Percentiles rank a stretch among this genome's conserved stretches.
phyloP scores from a whole-genome alignment of 23 red algal genomes.

The Gracilaria vermiculophylla region DNA sequence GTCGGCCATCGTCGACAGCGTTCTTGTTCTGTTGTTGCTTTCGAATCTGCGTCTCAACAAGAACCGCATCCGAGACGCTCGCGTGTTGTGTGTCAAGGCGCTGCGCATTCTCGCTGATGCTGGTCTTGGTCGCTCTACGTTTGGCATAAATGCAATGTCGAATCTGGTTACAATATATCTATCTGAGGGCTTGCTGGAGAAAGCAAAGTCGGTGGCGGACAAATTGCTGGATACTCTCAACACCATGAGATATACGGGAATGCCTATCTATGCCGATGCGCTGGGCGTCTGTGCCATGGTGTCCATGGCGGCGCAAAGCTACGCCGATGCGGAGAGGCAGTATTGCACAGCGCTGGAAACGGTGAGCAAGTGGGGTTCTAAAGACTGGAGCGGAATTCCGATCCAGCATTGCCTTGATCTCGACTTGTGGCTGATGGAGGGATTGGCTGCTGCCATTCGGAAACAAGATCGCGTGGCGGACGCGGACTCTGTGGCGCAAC shows the following conservation, averaged over 20 bases:
- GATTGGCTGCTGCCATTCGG: constrained; percentile 61
- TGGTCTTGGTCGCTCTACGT: constrained; percentile 71
- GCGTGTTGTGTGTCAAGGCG: constrained; percentile 46
- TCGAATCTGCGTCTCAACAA: constrained; percentile 45
- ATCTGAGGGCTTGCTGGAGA: constrained; percentile 41
- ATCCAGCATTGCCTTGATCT: constrained; percentile 91
- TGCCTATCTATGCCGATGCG: constrained; percentile 93
- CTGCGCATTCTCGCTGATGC: constrained; percentile 64
- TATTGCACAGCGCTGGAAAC: constrained; percentile 70
- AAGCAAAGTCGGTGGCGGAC: constrained; percentile 56
- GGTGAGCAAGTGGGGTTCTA: constrained; percentile 56
- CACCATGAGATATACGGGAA: constrained; percentile 67
- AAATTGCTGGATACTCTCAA: constrained; percentile 78
- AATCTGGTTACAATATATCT: constrained; percentile 77
- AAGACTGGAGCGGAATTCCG: constrained; percentile 77
- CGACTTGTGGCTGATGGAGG: constrained; percentile 88
- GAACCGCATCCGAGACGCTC: constrained; percentile 41
- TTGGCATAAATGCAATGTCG: constrained; percentile 82
- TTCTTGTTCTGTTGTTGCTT: constrained; percentile 49
- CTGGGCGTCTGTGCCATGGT: constrained; percentile 81
- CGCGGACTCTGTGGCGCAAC: constrained; percentile 21
- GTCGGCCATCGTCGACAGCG: constrained; percentile 29
- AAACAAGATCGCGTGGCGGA: constrained; percentile 52
- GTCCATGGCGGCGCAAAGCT: constrained; percentile 44
- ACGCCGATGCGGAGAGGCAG: constrained; percentile 64